These are phyloP conservation scores for Fusarium sp. DNA, from an alignment of 2,329 filamentous ascomycete genomes.

Conservation along the genomic window DNA sequence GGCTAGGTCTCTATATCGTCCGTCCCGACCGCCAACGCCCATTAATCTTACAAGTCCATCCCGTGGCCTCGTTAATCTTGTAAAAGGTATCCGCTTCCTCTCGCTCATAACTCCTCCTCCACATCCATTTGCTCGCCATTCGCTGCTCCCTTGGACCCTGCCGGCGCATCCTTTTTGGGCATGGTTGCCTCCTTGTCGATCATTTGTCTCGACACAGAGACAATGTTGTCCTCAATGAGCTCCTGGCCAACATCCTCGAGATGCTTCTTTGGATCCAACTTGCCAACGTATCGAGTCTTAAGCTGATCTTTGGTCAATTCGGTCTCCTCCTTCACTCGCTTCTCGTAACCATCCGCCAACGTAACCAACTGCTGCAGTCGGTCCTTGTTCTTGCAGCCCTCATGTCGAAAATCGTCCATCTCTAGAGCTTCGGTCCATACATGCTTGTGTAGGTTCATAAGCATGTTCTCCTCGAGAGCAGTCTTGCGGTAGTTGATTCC, in stretches of 20 bases:
- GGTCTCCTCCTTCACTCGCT: constrained; percentile 98
- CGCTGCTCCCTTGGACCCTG: constrained; percentile 61
- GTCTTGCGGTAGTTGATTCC: constrained; percentile 99
- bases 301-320: constrained; percentile 97
- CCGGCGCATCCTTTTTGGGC: constrained; percentile 74
- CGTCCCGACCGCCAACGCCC: constrained; percentile 52
- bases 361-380: constrained; percentile 88
- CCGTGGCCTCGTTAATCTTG: constrained; percentile 41
- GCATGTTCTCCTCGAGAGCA: constrained; percentile 97
- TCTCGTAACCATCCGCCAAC: constrained; percentile 96
- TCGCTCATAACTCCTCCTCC: constrained; percentile 67
- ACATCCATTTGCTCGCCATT: constrained; percentile 77
- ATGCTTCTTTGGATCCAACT: constrained; percentile 99
- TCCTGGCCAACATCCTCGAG: constrained; percentile 96
- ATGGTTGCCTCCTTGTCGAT: constrained; percentile 99
- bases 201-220: constrained; percentile 98
- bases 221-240: constrained; percentile 99
- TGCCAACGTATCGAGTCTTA: constrained; percentile 98
- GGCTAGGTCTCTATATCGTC: constrained; percentile 48
- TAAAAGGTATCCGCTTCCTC: constrained; percentile 22
- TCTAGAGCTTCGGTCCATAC: constrained; percentile 98
- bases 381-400: constrained; percentile 88
- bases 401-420: constrained; percentile 94
- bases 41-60: constrained; percentile 52
- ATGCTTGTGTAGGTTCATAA: constrained; percentile 99